Percentiles rank a stretch among this genome's conserved stretches.
phyloP scores from a whole-genome alignment of 2,329 filamentous ascomycete genomes.

The Emydomyces testavorans region DNA sequence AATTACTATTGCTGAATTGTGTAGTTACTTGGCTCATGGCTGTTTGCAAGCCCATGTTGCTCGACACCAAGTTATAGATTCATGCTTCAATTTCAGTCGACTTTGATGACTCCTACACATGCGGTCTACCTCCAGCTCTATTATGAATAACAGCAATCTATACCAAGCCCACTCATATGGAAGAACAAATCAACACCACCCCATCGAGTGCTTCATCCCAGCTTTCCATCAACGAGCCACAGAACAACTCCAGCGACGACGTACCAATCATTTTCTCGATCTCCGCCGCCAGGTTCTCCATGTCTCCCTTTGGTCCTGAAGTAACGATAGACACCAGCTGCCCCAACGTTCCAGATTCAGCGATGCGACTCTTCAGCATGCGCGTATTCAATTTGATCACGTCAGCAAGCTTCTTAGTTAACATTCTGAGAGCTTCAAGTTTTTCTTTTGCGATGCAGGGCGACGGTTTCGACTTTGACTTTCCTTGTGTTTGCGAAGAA shows the following conservation, averaged over 20 bases:
- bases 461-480: constrained; percentile 17
- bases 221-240: constrained; percentile 37
- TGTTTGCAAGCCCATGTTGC: no score
- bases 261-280: constrained; percentile 30
- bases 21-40: no score
- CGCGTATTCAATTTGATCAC: constrained; percentile 28
- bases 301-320: constrained; percentile 5
- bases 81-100: no score
- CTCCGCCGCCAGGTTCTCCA: constrained; percentile 20
- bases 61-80: no score
- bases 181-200: constrained; percentile 16
- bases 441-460: constrained; percentile 26
- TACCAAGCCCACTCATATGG: no score
- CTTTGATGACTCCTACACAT: no score
- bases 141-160: no score
- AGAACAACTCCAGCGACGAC: constrained; percentile 33
- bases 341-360: constrained; percentile 33
- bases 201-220: constrained; percentile 38
- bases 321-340: constrained; percentile 32
- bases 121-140: no score
- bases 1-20: no score
- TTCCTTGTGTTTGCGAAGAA: constrained; percentile 23
- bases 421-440: constrained; percentile 22
- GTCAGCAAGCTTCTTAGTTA: constrained; percentile 24
- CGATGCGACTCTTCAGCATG: constrained; percentile 29